Conservation (phyloP, 495 filamentous ascomycete species). For the Lentithecium fluviatile region DNA sequence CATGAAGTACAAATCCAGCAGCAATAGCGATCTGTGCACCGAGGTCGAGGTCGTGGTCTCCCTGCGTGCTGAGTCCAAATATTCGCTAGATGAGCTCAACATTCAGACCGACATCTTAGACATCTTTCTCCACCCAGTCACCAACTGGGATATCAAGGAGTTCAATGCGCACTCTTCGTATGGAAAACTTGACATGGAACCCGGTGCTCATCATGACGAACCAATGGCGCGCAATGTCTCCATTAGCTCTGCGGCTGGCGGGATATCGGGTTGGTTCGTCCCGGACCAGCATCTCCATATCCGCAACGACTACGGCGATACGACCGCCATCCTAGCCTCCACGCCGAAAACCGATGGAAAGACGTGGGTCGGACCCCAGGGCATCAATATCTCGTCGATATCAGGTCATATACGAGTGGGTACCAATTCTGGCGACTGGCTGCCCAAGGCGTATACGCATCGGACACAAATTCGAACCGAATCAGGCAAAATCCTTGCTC, state of each 20-base stretch:
- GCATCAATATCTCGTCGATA: constrained; percentile 8
- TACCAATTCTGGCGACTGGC: constrained; percentile 1
- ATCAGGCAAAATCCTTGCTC: constrained; percentile 5
- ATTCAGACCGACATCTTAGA: constrained; percentile 11
- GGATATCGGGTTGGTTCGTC: constrained; percentile 8
- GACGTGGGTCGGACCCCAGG: neutral
- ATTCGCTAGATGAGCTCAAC: constrained; percentile 7
- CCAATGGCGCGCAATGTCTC: constrained; percentile 16
- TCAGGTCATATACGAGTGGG: neutral
- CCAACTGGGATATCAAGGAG: constrained; percentile 18
- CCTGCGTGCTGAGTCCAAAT: constrained; percentile 3
- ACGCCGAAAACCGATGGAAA: neutral
- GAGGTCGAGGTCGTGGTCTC: constrained; percentile 6
- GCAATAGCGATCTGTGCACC: constrained; percentile 7
- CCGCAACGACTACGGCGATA: constrained; percentile 6
- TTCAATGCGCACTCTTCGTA: constrained; percentile 16
- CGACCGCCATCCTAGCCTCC: neutral
- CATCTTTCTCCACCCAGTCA: constrained; percentile 2
- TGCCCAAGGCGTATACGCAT: constrained; percentile 11
- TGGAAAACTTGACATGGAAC: constrained; percentile 1
- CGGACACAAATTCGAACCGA: constrained; percentile 1
- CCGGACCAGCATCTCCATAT: constrained; percentile 12
- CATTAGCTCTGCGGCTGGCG: constrained; percentile 12
- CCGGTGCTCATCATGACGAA: neutral
- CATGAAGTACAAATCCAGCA: constrained; percentile 8